phyloP scores from a whole-genome alignment of 257 asterid species.

The Solanum rostratum region DNA sequence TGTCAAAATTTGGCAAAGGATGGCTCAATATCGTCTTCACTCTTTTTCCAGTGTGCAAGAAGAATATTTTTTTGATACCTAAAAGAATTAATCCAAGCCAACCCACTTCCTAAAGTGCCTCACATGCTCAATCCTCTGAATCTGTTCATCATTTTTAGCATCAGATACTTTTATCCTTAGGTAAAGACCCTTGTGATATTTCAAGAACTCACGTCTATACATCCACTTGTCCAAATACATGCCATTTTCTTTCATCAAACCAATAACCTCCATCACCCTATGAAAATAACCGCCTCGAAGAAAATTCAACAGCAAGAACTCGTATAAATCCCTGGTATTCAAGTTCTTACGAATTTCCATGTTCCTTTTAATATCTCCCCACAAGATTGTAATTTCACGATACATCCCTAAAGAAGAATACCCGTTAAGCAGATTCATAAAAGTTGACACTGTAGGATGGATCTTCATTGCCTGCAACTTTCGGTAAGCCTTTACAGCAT shows the following conservation, averaged over 20 bases:
- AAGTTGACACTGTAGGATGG: constrained; percentile 51
- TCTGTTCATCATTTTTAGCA: constrained; percentile 59
- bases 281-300: constrained; percentile 83
- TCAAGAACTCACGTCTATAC: constrained; percentile 50
- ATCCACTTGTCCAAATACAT: constrained; percentile 74
- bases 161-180: constrained; percentile 30
- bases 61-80: neutral
- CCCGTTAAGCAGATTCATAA: constrained; percentile 43
- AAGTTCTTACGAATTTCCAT: constrained; percentile 19
- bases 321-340: constrained; percentile 51
- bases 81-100: constrained; percentile 23
- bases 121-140: constrained; percentile 64
- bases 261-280: constrained; percentile 71
- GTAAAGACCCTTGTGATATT: constrained; percentile 71
- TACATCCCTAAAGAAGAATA: constrained; percentile 55
- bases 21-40: neutral
- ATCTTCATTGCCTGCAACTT: constrained; percentile 61
- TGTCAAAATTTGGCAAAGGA: neutral
- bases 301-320: constrained; percentile 50
- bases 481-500: constrained; percentile 55
- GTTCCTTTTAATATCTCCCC: constrained; percentile 84
- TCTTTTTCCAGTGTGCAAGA: neutral
- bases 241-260: constrained; percentile 42
- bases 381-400: constrained; percentile 64
- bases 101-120: constrained; percentile 59